Conservation (phyloP, 345 rosid species). For the Pugionium cornutum region DNA sequence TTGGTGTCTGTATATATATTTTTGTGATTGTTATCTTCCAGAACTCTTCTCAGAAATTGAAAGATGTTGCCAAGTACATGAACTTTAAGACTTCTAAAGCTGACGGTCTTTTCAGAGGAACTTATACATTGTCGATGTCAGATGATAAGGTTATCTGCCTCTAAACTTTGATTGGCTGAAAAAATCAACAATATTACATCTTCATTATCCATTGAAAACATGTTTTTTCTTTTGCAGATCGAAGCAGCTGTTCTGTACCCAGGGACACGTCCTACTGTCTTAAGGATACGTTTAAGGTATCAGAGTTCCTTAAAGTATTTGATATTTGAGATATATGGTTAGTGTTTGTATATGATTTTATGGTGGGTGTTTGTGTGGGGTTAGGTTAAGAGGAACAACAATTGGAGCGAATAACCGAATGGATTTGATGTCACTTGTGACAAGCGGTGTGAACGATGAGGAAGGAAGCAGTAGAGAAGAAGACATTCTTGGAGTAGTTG, state of each 20-base stretch:
- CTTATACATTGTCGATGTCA: constrained; percentile 55
- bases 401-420: constrained; percentile 83
- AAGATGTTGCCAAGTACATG: constrained; percentile 84
- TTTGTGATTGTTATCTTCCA: constrained; percentile 35
- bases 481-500: constrained; percentile 71
- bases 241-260: constrained; percentile 91
- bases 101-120: constrained; percentile 72
- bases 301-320: not conserved
- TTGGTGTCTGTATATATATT: not conserved
- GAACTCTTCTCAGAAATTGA: constrained; percentile 86
- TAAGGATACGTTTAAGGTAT: constrained; percentile 84
- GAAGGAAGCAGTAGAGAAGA: constrained; percentile 62
- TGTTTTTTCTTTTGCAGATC: constrained; percentile 51
- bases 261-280: constrained; percentile 72
- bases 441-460: constrained; percentile 65
- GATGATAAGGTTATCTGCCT: constrained; percentile 69
- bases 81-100: constrained; percentile 72
- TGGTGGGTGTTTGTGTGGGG: not conserved
- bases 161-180: not conserved
- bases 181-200: constrained; percentile 11
- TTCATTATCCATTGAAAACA: not conserved
- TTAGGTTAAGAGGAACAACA: constrained; percentile 77
- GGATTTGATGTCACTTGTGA: constrained; percentile 88
- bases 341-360: too few species aligned
- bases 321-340: too few species aligned